Base-by-base conservation (phyloP, 169 alveolate species). In the Plasmodium adleri region DNA sequence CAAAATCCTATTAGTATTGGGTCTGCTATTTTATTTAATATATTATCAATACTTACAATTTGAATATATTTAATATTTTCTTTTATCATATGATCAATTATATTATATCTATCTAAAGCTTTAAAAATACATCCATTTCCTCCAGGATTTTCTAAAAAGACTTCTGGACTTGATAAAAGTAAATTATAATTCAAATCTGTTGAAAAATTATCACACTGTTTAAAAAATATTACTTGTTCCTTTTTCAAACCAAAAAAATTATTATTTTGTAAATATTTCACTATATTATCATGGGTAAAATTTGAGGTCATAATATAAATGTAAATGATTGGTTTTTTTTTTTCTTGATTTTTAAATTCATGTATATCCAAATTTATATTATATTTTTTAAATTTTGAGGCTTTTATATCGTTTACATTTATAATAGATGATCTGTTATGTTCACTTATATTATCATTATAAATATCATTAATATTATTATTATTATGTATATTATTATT, bases 101-200 rank as follows among this genome's bases (percentile, higher is more conserved):
- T 83, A 15, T 47, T 13, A 87, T 93, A 59, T 24, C 50, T 20
- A 32, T 88, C 54, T 24, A 94, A 74, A 54, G 95, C 92, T 62
- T 85, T 78, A 56, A 92, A 94, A 24, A 94, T 72, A 17, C 67
- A 80, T 9, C 96, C 96, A 74, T 94, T 94, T 3, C 96, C 96
- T 49, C 74, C 91, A 70, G 91, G 96, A 88, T 0, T 45, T 87
- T 86, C 45, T 62, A 87, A 28, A 8, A 87, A 15, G 0, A 50
- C 32, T 24, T 74, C 60, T 7, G 50, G 68, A 68, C 39, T 83
- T 45, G 70, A 12, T 52, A 83, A 62, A 10, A 83, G 73, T 0
- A 83, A 26, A 58, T 83, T 70, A 62, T 45, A 83, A 60, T 83
- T 52, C 10, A 68, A 32, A 70, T 83, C 83, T 15, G 91, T 83